Evolutionary conservation across 1,284 basidiomycete species (phyloP), one percentile per base, ranked within the genome.

Genomic region (Papiliotrema nemorosa): DNA sequence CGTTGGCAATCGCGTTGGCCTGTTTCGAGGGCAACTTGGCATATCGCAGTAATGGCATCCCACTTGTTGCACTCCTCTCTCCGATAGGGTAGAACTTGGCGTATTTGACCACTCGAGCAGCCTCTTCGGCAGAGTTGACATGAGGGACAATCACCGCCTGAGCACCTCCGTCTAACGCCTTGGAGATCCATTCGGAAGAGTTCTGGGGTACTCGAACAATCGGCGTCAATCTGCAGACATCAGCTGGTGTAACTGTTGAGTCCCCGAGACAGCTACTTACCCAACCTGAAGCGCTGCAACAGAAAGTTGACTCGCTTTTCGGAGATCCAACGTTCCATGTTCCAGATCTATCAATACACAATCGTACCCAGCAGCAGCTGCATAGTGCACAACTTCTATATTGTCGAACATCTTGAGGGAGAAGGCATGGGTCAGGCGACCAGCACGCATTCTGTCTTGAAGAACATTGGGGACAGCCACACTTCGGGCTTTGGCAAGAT

Each of bases 71-170:
- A 13, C 45, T 49, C 14, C 58, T 44, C 26, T 60, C 56, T 4
- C 58, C 58, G 3, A 57, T 26, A 13, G 58, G 58, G 2, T 50
- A 41, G 43, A 58, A 58, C 18, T 47, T 55, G 40, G 56, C 56
- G 38, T 49, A 58, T 35, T 34, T 25, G 29, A 60, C 58, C 13
- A 60, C 56, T 13, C 52, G 53, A 5, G 21, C 37, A 13, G 58
- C 58, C 35, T 60, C 58, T n/a, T 20, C 46, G 2, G 56, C 56
- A 22, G 7, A 37, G 22, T 60, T 50, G 39, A 60, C 56, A 39
- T 58, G 58, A 3, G 58, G 58, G 13, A 60, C 58, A 35, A 60
- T 57, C 21, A 60, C 44, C 14, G 56, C 58, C 34, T 58, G 56
- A n/a, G 58, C 58, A 13, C 58, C 58, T 16, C 53, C 58, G 31